Conservation (phyloP, 345 rosid species). For the Euclidium syriacum region DNA sequence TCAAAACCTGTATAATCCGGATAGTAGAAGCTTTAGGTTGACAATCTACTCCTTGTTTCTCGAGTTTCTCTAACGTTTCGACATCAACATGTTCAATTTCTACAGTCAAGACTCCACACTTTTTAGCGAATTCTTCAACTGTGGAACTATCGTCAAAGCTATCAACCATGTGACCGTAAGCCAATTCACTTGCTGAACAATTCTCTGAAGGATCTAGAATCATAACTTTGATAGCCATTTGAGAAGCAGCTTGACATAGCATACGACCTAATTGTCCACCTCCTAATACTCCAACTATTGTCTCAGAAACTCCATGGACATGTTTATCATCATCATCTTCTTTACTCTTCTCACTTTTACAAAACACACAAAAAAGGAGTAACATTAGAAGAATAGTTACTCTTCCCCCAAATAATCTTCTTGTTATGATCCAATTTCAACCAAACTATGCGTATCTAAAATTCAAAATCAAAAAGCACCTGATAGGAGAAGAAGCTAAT, state of each 20-base stretch:
- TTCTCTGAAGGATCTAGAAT: conserved; percentile 77
- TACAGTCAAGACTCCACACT: conserved; percentile 89
- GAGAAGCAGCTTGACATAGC: conserved; percentile 95
- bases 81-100: conserved; percentile 97
- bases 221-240: conserved; percentile 85
- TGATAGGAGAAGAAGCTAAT: conserved; percentile 25
- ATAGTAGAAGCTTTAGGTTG: conserved; percentile 97
- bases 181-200: conserved; percentile 80
- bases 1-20: conserved; percentile 92
- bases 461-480: not conserved
- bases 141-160: conserved; percentile 74
- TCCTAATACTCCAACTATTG: conserved; percentile 86
- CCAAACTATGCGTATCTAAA: too few relatives aligned
- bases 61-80: conserved; percentile 85
- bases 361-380: not conserved
- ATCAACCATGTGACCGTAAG: conserved; percentile 76
- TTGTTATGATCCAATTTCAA: too few relatives aligned
- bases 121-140: conserved; percentile 76
- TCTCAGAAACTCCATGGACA: conserved; percentile 63
- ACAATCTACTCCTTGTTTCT: conserved; percentile 86
- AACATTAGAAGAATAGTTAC: not conserved
- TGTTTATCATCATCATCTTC: conserved; percentile 40
- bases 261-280: conserved; percentile 98
- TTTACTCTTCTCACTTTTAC: conserved; percentile 31
- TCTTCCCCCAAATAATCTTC: too few relatives aligned